phyloP scores from a whole-genome alignment of 768 basidiomycete species.

The Psilocybe tampanensis region DNA sequence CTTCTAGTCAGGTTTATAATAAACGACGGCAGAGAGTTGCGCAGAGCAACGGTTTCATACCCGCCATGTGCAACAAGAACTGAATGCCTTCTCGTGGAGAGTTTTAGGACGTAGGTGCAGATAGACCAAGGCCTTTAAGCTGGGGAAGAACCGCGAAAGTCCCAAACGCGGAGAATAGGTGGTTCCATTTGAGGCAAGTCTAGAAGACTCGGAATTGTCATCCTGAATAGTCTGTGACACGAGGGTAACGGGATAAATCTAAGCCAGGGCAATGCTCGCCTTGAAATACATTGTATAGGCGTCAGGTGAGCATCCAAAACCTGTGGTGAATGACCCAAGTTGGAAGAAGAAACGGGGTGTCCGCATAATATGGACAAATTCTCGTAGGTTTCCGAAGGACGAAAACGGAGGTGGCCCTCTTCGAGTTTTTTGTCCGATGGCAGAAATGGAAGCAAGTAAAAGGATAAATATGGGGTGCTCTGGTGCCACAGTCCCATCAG shows the following conservation, averaged over 20 bases:
- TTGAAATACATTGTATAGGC: not conserved
- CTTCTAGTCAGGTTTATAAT: not conserved
- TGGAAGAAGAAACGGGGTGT: not conserved
- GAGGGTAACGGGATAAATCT: not conserved
- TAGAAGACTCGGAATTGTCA: not conserved
- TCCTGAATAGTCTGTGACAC: not conserved
- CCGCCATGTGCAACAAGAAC: not conserved
- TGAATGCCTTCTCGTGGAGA: not conserved
- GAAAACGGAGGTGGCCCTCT: not conserved
- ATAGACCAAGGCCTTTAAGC: not conserved
- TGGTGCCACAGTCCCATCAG: conserved; percentile 9
- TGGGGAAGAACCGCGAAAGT: not conserved
- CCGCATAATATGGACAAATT: not conserved
- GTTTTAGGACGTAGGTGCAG: too few relatives aligned
- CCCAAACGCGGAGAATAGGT: conserved; percentile 1
- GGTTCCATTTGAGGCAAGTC: not conserved
- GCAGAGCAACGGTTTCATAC: not conserved
- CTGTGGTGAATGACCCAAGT: not conserved
- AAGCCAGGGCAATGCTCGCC: not conserved
- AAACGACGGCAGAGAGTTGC: not conserved
- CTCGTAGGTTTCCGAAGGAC: not conserved
- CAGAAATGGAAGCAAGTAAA: conserved; percentile 2
- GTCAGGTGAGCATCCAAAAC: not conserved
- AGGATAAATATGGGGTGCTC: not conserved
- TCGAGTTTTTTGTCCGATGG: not conserved